phyloP scores from a whole-genome alignment of 768 basidiomycete genomes.

The Mycena kentingensis region DNA sequence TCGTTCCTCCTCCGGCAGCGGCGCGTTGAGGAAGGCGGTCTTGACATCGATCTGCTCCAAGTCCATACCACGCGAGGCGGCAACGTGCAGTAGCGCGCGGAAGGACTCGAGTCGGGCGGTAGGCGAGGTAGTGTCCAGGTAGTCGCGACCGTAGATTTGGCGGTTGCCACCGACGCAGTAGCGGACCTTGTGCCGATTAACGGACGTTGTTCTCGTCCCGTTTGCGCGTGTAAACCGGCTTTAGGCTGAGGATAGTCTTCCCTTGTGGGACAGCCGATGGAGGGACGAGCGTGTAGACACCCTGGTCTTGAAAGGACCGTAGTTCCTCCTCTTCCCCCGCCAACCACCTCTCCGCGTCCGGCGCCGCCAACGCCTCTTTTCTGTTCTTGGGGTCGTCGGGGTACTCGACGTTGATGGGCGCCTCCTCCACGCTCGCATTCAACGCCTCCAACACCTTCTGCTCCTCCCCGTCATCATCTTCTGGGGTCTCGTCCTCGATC shows the following conservation, averaged over 20 bases:
- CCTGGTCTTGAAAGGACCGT: not conserved
- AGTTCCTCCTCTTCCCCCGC: not conserved
- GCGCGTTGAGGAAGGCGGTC: slow-evolving; percentile 25
- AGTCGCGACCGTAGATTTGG: not conserved
- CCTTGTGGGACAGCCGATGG: not conserved
- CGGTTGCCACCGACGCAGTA: not conserved
- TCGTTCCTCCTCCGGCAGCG: slow-evolving; percentile 25
- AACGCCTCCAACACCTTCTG: not conserved
- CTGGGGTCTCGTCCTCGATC: slow-evolving; percentile 15
- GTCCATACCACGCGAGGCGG: slow-evolving; percentile 26
- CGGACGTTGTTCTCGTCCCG: not conserved
- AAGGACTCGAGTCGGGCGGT: slow-evolving; percentile 13
- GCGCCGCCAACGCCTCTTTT: not conserved
- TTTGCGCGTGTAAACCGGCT: not conserved
- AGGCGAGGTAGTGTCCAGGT: not conserved
- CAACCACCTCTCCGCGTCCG: not conserved
- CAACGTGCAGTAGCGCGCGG: slow-evolving; percentile 30
- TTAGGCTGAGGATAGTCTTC: not conserved
- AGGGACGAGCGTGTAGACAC: not conserved
- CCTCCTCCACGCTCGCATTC: not conserved
- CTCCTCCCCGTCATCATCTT: not conserved
- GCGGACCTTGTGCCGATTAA: not conserved
- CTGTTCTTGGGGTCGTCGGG: not conserved
- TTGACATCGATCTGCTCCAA: slow-evolving; percentile 37
- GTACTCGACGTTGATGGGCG: slow-evolving; percentile 1